Evolutionary conservation across 352 stramenopile species (phyloP).

Genomic region (Elongisporangium anandrum): DNA sequence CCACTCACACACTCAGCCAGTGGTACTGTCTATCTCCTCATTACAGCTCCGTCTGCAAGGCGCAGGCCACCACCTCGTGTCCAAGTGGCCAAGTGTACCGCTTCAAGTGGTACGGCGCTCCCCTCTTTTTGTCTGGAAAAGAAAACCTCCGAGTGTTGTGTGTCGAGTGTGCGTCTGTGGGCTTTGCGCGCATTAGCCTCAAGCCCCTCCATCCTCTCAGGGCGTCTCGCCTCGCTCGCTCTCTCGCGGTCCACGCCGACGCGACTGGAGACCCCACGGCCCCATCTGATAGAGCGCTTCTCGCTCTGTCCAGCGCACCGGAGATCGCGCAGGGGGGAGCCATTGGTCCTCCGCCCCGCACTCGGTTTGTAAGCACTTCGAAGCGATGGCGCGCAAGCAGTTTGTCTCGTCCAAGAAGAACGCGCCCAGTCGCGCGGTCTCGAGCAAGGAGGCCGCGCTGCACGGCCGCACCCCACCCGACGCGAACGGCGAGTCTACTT

Average conservation of each 20-base stretch:
- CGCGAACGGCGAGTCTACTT: conserved; percentile 19
- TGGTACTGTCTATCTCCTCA: too few relatives aligned
- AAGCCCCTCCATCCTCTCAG: not conserved
- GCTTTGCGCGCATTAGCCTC: not conserved
- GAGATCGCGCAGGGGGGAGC: not conserved
- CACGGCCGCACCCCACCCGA: conserved; percentile 29
- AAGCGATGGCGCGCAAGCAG: conserved; percentile 74
- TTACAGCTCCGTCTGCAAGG: not conserved
- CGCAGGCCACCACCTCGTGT: too few relatives aligned
- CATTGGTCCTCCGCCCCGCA: not conserved
- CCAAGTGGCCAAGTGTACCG: not conserved
- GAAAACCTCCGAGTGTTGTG: not conserved
- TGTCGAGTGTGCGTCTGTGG: not conserved
- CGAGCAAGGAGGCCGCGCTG: conserved; percentile 81
- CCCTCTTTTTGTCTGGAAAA: not conserved
- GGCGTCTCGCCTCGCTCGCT: not conserved
- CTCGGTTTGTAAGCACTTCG: not conserved
- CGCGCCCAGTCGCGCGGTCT: conserved; percentile 67
- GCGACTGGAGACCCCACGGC: not conserved
- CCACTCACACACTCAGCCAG: too few relatives aligned
- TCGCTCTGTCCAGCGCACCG: not conserved
- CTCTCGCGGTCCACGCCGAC: conserved; percentile 8
- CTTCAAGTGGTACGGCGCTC: not conserved
- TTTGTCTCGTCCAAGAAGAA: conserved; percentile 89
- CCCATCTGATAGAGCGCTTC: not conserved